A percentile compares a stretch with the other conserved stretches of the same genome.
phyloP scores from a whole-genome alignment of 441 rosid species.

The Pelargonium australe region DNA sequence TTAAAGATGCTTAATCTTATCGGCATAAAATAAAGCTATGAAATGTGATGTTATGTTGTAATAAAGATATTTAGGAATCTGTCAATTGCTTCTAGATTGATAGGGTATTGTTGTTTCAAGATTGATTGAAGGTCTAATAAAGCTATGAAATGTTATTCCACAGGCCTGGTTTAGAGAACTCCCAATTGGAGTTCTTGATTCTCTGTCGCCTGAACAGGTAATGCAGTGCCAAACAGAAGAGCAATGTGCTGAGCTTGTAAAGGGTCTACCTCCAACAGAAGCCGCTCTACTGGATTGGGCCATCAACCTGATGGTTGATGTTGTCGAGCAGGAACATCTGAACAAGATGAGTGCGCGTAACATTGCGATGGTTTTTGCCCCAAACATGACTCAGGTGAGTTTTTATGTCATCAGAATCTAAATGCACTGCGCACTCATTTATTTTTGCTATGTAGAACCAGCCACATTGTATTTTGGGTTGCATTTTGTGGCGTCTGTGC shows the following conservation, averaged over 20 bases:
- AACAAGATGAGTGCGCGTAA: conserved; percentile 70
- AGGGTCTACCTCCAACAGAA: conserved; percentile 47
- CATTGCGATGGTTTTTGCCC: conserved; percentile 59
- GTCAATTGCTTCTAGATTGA: too few species aligned
- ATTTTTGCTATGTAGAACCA: too few species aligned
- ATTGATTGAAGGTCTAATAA: too few species aligned
- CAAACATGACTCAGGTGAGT: conserved; percentile 26
- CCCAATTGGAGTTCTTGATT: conserved; percentile 58
- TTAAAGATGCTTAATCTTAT: too few species aligned
- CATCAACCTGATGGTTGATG: conserved; percentile 64
- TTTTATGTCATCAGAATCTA: background rate
- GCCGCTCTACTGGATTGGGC: conserved; percentile 63
- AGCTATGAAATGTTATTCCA: too few species aligned
- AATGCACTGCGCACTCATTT: too few species aligned
- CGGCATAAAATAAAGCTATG: too few species aligned
- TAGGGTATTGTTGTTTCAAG: too few species aligned
- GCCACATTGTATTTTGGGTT: too few species aligned
- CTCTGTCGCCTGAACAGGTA: conserved; percentile 54
- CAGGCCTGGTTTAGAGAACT: conserved; percentile 66
- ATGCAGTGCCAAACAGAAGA: conserved; percentile 63
- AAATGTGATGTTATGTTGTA: too few species aligned
- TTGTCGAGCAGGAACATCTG: conserved; percentile 45
- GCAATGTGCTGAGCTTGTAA: conserved; percentile 46
- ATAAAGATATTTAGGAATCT: too few species aligned
- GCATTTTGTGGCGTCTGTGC: too few species aligned